A percentile compares a stretch with the other conserved stretches of the same genome.
Conservation (phyloP, 176 grass and related monocot genomes). For the Oryza officinalis region DNA sequence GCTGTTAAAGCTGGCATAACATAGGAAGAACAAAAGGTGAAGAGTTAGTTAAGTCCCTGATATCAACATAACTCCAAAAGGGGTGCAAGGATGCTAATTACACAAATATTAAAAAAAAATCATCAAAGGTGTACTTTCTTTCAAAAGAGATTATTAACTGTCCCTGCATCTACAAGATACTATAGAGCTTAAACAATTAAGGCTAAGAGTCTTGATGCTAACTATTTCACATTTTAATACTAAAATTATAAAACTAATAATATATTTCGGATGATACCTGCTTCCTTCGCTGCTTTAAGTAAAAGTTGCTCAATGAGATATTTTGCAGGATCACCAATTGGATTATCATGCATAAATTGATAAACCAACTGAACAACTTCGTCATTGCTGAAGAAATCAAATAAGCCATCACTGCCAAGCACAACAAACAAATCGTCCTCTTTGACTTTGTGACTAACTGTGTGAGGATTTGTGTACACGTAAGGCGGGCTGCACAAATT, state of each 20-base stretch:
- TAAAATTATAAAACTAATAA: neutral
- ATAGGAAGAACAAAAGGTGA: neutral
- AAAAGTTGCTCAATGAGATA: conserved; percentile 86
- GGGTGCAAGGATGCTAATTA: neutral
- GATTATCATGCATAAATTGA: conserved; percentile 77
- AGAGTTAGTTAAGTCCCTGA: neutral
- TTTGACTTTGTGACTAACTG: conserved; percentile 66
- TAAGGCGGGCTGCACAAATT: conserved; percentile 83
- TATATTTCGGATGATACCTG: conserved; percentile 70
- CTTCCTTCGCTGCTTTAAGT: conserved; percentile 78
- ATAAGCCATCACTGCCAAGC: conserved; percentile 93
- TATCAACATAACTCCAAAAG: conserved; percentile 3
- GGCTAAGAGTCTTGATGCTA: neutral
- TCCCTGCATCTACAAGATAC: neutral
- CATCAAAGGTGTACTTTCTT: neutral
- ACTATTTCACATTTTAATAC: neutral
- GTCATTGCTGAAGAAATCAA: conserved; percentile 92
- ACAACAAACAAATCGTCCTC: conserved; percentile 88
- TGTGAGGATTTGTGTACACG: conserved; percentile 81
- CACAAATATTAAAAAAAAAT: neutral
- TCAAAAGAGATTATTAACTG: neutral
- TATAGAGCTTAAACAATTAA: neutral
- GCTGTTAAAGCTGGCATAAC: conserved; percentile 66
- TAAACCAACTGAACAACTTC: conserved; percentile 86
- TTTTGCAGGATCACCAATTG: conserved; percentile 86